A percentile compares a stretch with the other conserved stretches of the same genome.
Evolutionary conservation across 164 flowering plant genomes (phyloP).

Genomic region (Litsea cubeba): DNA sequence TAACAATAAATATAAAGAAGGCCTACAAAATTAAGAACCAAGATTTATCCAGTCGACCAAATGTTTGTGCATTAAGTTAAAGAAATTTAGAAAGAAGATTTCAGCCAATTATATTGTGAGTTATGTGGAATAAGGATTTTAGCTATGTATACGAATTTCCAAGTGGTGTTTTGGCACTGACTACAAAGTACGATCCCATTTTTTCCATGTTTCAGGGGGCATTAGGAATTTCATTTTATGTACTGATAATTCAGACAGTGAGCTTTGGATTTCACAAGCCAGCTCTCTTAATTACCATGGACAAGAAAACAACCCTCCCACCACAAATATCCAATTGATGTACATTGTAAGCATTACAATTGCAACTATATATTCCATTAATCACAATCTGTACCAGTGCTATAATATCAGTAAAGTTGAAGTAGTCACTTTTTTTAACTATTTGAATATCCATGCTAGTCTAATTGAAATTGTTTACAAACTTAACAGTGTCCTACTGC

Average conservation of each 20-base stretch:
- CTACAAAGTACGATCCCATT: neutral
- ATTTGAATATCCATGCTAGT: neutral
- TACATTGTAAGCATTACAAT: conserved; percentile 27
- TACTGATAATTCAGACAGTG: neutral
- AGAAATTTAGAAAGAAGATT: too few relatives aligned
- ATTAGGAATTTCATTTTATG: neutral
- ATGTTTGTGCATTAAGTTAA: too few relatives aligned
- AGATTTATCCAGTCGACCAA: too few relatives aligned
- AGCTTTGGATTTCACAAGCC: neutral
- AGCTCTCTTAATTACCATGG: conserved; percentile 14
- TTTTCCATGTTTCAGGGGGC: neutral
- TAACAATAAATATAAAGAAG: too few relatives aligned
- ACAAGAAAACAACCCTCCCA: conserved; percentile 24
- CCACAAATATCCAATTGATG: conserved; percentile 35
- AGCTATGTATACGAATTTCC: too few relatives aligned
- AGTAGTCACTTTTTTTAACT: neutral
- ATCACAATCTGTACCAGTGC: neutral
- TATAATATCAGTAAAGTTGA: neutral
- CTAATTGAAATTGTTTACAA: neutral
- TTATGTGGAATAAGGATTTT: too few relatives aligned
- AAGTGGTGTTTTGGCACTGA: neutral
- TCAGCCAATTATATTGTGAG: too few relatives aligned
- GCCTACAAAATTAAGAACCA: too few relatives aligned
- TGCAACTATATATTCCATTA: neutral
- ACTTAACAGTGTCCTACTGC: too few relatives aligned